phyloP scores from a whole-genome alignment of 345 rosid species.

The Cardamine resedifolia region DNA sequence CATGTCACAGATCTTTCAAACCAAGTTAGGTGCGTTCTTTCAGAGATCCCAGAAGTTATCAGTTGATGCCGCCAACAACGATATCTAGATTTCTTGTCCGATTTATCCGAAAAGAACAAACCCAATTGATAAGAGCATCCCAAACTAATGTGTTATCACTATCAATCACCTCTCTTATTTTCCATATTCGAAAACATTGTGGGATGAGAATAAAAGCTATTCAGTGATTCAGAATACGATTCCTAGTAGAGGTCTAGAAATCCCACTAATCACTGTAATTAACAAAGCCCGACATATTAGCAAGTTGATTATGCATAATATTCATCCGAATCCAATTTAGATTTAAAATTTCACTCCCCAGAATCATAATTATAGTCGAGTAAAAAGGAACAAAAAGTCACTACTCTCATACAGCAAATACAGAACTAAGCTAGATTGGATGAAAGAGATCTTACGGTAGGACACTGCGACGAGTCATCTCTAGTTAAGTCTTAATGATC shows the following conservation, averaged over 20 bases:
- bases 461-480: not conserved
- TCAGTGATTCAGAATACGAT: slow-evolving; percentile 29
- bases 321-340: slow-evolving; percentile 24
- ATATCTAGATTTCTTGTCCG: slow-evolving; percentile 21
- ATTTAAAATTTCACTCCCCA: not conserved
- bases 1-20: slow-evolving; percentile 74
- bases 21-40: slow-evolving; percentile 60
- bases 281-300: not conserved
- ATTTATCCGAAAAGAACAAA: slow-evolving; percentile 17
- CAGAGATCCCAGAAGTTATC: slow-evolving; percentile 30
- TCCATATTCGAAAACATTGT: not conserved
- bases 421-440: slow-evolving; percentile 6
- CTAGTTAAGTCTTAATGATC: not conserved
- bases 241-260: not conserved
- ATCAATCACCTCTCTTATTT: slow-evolving; percentile 15
- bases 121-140: slow-evolving; percentile 20
- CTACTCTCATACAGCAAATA: not conserved
- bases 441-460: not conserved
- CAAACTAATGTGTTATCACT: slow-evolving; percentile 9
- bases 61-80: not conserved
- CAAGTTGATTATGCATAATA: slow-evolving; percentile 5
- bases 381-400: slow-evolving; percentile 14
- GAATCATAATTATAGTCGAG: not conserved
- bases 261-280: not conserved
- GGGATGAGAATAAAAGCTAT: not conserved